Evolutionary conservation across 441 rosid genomes (phyloP).

Genomic region (Gossypium gossypioides): DNA sequence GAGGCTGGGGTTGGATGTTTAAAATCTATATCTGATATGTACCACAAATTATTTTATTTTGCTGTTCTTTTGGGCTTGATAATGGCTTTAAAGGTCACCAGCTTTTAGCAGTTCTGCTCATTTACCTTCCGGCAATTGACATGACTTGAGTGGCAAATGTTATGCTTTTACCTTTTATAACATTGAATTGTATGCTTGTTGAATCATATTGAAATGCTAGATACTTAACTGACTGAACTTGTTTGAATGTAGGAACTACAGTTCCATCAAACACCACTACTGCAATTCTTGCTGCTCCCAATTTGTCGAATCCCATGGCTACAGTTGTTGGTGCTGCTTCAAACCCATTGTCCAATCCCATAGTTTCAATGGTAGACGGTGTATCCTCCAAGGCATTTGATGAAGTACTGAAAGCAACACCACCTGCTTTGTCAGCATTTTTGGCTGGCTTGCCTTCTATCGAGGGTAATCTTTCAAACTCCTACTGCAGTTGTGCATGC

Average conservation of each 20-base stretch:
- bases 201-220: background rate
- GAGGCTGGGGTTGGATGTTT: background rate
- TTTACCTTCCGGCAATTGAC: background rate
- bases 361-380: slow-evolving; percentile 28
- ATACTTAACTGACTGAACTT: background rate
- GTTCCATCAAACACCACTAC: slow-evolving; percentile 29
- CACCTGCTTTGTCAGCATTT: slow-evolving; percentile 64
- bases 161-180: background rate
- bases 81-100: background rate
- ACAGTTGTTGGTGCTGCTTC: slow-evolving; percentile 16
- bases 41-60: background rate
- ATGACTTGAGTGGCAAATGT: background rate
- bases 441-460: slow-evolving; percentile 63
- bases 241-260: slow-evolving; percentile 31
- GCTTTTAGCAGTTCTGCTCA: background rate
- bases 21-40: background rate
- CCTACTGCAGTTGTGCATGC: background rate
- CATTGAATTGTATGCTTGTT: background rate
- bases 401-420: slow-evolving; percentile 68
- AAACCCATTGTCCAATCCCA: slow-evolving; percentile 34
- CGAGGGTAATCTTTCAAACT: slow-evolving; percentile 45
- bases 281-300: slow-evolving; percentile 29
- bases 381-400: slow-evolving; percentile 39
- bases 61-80: background rate
- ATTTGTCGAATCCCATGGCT: slow-evolving; percentile 25